These are phyloP conservation scores for Leccinum subfulvum DNA, from an alignment of 1,284 basidiomycete genomes.

Conservation along the genomic window DNA sequence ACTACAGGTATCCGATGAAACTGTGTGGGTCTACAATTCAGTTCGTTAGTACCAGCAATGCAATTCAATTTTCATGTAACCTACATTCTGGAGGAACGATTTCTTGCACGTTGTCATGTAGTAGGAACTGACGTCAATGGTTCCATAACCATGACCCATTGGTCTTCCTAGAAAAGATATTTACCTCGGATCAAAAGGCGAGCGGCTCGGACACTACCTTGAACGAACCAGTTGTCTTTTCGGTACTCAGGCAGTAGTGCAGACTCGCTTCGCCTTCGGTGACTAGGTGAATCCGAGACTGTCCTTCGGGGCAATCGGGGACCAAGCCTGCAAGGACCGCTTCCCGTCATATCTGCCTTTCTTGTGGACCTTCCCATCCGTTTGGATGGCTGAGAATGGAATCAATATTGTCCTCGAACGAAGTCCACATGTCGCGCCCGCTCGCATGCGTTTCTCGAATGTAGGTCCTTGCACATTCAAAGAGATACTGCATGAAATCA, in stretches of 20 bases:
- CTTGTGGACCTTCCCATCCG: constrained; percentile 43
- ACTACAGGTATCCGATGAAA: too few species aligned
- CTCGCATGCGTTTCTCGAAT: constrained; percentile 40
- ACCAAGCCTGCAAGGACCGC: constrained; percentile 37
- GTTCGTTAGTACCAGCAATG: constrained; percentile 6
- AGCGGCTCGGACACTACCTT: constrained; percentile 28
- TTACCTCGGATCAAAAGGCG: not conserved
- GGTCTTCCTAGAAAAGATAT: constrained; percentile 22
- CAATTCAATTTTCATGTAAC: not conserved
- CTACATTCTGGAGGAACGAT: constrained; percentile 35
- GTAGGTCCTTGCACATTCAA: constrained; percentile 36
- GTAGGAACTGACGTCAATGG: constrained; percentile 42
- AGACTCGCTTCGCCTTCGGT: constrained; percentile 55
- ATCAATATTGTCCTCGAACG: constrained; percentile 33
- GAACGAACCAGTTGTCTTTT: constrained; percentile 38
- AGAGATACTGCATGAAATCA: constrained; percentile 47
- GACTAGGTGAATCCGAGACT: constrained; percentile 43
- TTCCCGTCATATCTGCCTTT: constrained; percentile 37
- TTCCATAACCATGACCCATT: constrained; percentile 48
- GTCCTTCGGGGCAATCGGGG: constrained; percentile 35
- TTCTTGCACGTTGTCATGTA: constrained; percentile 29
- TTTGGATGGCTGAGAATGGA: constrained; percentile 41
- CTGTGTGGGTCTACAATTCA: constrained; percentile 16
- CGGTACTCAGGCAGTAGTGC: constrained; percentile 44
- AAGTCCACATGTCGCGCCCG: constrained; percentile 37